Conservation (phyloP, 2,329 filamentous ascomycete species). For the Diaporthe citrichinensis region DNA sequence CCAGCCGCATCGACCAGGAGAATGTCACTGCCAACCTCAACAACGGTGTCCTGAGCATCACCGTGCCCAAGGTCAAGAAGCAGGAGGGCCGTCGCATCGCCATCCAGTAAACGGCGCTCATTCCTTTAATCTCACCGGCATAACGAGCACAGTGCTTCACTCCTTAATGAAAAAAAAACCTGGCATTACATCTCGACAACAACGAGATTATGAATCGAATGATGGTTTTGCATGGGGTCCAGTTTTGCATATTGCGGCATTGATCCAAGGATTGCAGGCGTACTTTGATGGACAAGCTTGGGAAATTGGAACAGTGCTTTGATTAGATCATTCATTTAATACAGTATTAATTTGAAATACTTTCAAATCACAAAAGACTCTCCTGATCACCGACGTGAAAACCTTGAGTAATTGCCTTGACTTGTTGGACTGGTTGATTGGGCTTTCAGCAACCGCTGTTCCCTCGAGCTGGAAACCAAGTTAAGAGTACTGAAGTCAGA, state of each 20-base stretch:
- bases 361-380: not conserved
- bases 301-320: not conserved
- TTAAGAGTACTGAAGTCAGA: not conserved
- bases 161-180: not conserved
- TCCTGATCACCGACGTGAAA: not conserved
- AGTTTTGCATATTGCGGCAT: not conserved
- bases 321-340: not conserved
- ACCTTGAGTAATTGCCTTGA: not conserved
- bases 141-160: not conserved
- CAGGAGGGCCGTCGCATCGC: slow-evolving; percentile 68
- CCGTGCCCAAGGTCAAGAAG: slow-evolving; percentile 77
- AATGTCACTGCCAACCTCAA: slow-evolving; percentile 73
- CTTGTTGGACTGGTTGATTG: not conserved
- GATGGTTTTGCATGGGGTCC: slow-evolving; percentile 16
- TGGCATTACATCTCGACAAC: not conserved
- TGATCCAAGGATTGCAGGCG: not conserved
- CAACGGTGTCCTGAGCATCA: slow-evolving; percentile 75
- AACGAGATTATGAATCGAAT: not conserved
- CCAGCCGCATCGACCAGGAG: slow-evolving; percentile 73
- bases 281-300: not conserved
- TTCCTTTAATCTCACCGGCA: not conserved
- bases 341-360: not conserved
- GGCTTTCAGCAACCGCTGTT: not conserved
- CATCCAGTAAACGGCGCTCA: slow-evolving; percentile 58
- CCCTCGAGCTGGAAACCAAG: not conserved